Base-by-base conservation (phyloP, 352 stramenopile genomes). In the Pythium diclinum region DNA sequence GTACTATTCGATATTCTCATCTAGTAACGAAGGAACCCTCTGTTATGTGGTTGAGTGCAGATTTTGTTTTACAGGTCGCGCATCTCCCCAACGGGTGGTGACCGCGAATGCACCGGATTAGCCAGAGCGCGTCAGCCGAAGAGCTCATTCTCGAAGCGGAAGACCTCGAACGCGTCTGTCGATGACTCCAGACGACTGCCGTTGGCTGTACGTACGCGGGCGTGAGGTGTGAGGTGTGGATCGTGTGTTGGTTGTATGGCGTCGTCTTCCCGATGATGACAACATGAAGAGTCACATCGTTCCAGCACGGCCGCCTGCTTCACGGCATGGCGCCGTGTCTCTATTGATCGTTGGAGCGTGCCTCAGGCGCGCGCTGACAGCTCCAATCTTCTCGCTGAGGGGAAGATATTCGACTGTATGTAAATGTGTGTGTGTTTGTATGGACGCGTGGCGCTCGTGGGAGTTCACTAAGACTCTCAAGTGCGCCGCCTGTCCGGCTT, bases 381-480 rank as follows among this genome's bases (percentile, higher is more conserved):
- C 66, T 61, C 55, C 44, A 59, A 91, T 91, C 83, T 91, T 91
- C 83, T 91, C 82, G 73, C 83, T 75, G 83, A 91, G 64, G 80
- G 77, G 80, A 87, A 55, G 63, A 62, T 2, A 30, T 21, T 13
- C 44, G 6, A 17, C 0, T 68, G 30, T 40, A 13, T 67, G 1
- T 68, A 3, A 65, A 10, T 76, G 40, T 62, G 17, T 40, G 14
- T 68, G 53, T 32, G 70, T 64, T 17, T 23, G 25, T 52, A 17
- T 38, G 25, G 19, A 49, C 19, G 16, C 19, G 55, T 59, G 54
- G 13, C 33, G 21, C 48, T n/a, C 40, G 17, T 60, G 58, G 42
- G 33, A 9, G 7, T 38, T 13, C 33, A 13, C 33, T 38, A 9
- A 28, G 25, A 28, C 25, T 28, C 25, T 28, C 38, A 19, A 46